Conservation (phyloP, 352 stramenopile genomes). For the Globisporangium paddicum region DNA sequence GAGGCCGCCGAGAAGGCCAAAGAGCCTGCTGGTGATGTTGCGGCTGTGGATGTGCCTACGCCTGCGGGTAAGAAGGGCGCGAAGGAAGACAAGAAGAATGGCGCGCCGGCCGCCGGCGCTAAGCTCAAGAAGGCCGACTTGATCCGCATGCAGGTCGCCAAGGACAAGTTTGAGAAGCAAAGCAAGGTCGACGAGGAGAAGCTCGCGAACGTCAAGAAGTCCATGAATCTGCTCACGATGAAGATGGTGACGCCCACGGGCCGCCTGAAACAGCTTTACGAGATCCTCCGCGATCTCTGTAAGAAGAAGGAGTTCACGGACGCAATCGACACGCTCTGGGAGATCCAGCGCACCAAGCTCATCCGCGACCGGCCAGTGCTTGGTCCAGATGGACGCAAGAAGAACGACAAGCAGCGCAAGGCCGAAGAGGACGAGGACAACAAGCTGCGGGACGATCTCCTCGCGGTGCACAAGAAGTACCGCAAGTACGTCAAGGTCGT, state of each 20-base stretch:
- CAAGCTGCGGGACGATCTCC: constrained; percentile 57
- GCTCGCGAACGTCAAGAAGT: constrained; percentile 82
- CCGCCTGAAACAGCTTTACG: constrained; percentile 78
- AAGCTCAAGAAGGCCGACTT: constrained; percentile 87
- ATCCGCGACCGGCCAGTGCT: constrained; percentile 34
- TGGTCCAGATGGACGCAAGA: constrained; percentile 45
- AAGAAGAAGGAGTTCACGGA: constrained; percentile 86
- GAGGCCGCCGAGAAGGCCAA: constrained; percentile 14
- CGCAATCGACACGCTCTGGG: constrained; percentile 82
- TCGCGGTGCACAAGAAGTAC: constrained; percentile 84
- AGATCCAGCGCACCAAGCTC: constrained; percentile 79
- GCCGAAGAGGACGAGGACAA: constrained; percentile 73
- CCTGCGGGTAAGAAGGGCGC: neutral
- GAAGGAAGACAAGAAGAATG: constrained; percentile 39
- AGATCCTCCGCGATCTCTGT: constrained; percentile 78
- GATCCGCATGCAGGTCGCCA: constrained; percentile 83
- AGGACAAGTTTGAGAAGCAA: constrained; percentile 86
- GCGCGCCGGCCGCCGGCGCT: constrained; percentile 9
- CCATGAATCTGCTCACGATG: constrained; percentile 76
- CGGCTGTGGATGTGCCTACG: neutral
- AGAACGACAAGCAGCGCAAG: constrained; percentile 64
- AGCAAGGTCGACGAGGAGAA: constrained; percentile 87
- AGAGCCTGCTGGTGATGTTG: neutral
- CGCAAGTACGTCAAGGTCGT: constrained; percentile 82
- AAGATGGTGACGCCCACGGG: constrained; percentile 84